Evolutionary conservation across 2,329 filamentous ascomycete species (phyloP), one percentile per base, ranked within the genome.

Genomic region (Stachybotrys chlorohalonatus): DNA sequence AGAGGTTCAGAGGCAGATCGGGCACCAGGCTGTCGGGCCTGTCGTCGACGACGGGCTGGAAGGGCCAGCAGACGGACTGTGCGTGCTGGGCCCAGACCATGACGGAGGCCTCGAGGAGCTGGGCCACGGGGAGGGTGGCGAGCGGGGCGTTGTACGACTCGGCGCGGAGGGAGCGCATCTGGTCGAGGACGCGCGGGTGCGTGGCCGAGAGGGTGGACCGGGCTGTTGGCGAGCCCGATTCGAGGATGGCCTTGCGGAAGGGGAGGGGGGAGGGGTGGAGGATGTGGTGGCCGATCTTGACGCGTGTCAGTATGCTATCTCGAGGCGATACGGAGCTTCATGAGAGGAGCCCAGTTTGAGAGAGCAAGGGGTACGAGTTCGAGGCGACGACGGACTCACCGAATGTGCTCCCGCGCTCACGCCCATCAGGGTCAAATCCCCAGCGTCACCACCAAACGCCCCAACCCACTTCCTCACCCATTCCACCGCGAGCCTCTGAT

Each of bases 271-370:
- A 61, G 2, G 70, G 64, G 50, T 72, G 71, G 57, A 87, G 80
- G 15, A 89, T 68, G 59, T 88, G 85, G 62, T 90, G 86, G 3
- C 85, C 86, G 59, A 87, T 79, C 80, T 85, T 24, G 57, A 47
- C 48, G 54, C 52, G 24, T 46, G 11, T 9, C 36, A 42, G 36
- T 42, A 9, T 42, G 36, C 4, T 24, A 24, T 24, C 24, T 24
- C 36, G 36, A 3, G 8, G 36, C 3, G 36, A 42, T 42, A 42
- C 24, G 4, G 24, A 24, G 24, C 24, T 24, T 24, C 24, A 24
- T 4, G 24, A 24, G 24, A 4, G 24, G 24, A 24, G 24, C 24
- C 4, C 24, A 24, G 24, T 24, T 4, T 24, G 24, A 24, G 24
- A 24, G 24, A 24, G 24, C 24, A 4, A 24, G 4, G 24, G 24